A percentile compares a stretch with the other conserved stretches of the same genome.
These are phyloP conservation scores for Sclerotinia nivalis DNA, from an alignment of 2,329 filamentous ascomycete genomes.

Conservation along the genomic window DNA sequence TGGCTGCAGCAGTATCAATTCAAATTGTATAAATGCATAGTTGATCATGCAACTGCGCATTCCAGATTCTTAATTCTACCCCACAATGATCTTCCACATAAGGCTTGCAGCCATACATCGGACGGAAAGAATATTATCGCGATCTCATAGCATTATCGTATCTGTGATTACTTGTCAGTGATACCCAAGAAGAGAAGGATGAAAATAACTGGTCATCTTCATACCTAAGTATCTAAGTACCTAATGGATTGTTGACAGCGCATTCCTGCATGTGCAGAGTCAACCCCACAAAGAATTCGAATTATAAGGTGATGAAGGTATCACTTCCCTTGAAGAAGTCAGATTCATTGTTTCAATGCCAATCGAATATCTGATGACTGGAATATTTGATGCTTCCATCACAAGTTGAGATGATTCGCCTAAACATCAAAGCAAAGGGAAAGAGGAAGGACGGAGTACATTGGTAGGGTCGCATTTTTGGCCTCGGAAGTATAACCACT, in stretches of 20 bases:
- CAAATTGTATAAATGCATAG: constrained; percentile 5
- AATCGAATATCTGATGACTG: constrained; percentile 1
- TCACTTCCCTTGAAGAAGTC: constrained; percentile 18
- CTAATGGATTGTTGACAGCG: constrained; percentile 37
- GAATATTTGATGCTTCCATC: constrained; percentile 2
- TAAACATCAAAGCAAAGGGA: constrained; percentile 17
- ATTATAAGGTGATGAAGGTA: constrained; percentile 26
- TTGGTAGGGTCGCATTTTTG: constrained; percentile 18
- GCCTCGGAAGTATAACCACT: constrained; percentile 17
- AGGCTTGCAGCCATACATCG: constrained; percentile 17
- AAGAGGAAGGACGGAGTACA: constrained; percentile 12
- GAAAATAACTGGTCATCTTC: constrained; percentile 27
- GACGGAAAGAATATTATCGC: constrained; percentile 18
- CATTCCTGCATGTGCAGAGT: constrained; percentile 35
- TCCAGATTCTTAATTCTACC: constrained; percentile 8
- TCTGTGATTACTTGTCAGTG: constrained; percentile 34
- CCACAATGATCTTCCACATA: constrained; percentile 21
- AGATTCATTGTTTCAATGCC: constrained; percentile 14
- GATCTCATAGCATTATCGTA: constrained; percentile 2
- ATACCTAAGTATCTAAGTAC: constrained; percentile 19
- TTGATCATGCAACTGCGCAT: constrained; percentile 13
- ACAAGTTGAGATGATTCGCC: constrained; percentile 15
- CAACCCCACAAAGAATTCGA: constrained; percentile 29
- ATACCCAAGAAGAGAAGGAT: constrained; percentile 22
- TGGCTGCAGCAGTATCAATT: background rate